Evolutionary conservation across 768 basidiomycete genomes (phyloP).

Genomic region (Psilocybe cubensis): DNA sequence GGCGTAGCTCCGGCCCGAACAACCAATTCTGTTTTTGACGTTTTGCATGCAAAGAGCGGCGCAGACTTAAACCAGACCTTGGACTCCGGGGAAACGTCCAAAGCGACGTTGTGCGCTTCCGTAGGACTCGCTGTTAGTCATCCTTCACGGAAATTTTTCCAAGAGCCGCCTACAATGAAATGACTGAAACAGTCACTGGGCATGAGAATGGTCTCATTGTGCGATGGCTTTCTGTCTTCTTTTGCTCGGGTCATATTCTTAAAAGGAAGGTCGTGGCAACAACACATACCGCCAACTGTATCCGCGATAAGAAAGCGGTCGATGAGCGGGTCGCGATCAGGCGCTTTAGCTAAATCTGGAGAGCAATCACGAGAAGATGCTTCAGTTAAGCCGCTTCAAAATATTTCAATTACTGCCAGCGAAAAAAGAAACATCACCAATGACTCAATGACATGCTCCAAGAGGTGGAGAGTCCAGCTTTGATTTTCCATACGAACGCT

Average conservation of each 20-base stretch:
- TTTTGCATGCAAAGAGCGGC: slow-evolving; percentile 1
- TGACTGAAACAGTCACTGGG: slow-evolving; percentile 10
- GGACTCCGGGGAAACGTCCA: not conserved
- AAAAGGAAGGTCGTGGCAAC: not conserved
- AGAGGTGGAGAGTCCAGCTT: not conserved
- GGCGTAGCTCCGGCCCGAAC: not conserved
- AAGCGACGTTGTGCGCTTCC: not conserved
- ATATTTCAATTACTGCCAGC: not conserved
- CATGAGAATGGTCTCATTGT: not conserved
- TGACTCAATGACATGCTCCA: not conserved
- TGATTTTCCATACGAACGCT: not conserved
- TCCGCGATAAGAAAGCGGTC: slow-evolving; percentile 2
- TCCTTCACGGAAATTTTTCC: too few relatives aligned
- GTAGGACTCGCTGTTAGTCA: not conserved
- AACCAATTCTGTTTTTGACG: not conserved
- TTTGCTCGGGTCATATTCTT: too few relatives aligned
- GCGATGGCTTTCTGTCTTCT: not conserved
- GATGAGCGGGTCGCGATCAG: not conserved
- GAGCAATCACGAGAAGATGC: not conserved
- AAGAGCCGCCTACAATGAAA: too few relatives aligned
- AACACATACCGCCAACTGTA: slow-evolving; percentile 1
- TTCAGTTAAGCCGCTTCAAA: too few relatives aligned
- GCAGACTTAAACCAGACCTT: not conserved
- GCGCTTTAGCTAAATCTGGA: not conserved
- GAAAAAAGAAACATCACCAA: not conserved